A percentile compares a stretch with the other conserved stretches of the same genome.
Conservation (phyloP, 2,329 filamentous ascomycete species). For the Xylariales sp. region DNA sequence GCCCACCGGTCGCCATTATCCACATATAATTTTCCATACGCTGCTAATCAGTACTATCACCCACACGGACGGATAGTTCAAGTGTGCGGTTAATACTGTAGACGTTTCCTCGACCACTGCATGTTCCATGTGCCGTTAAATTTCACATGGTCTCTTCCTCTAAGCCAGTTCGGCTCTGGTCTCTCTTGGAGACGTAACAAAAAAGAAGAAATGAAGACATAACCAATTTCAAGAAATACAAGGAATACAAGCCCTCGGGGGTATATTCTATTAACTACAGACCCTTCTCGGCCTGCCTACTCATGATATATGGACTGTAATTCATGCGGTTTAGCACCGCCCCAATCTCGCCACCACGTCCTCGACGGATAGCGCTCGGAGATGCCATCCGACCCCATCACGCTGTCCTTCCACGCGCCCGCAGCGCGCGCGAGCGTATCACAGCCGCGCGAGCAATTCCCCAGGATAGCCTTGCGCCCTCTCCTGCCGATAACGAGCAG, state of each 20-base stretch:
- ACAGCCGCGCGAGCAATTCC: constrained; percentile 20
- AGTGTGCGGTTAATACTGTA: no score
- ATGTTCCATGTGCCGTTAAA: no score
- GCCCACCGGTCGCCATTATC: no score
- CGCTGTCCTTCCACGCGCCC: constrained; percentile 3
- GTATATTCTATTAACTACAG: constrained; percentile 19
- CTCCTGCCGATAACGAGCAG: constrained; percentile 26
- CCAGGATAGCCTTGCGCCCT: constrained; percentile 25
- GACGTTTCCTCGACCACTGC: no score
- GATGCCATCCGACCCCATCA: background rate
- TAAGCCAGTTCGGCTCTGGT: no score
- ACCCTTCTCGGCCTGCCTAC: background rate
- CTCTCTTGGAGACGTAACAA: no score
- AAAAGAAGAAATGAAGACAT: no score
- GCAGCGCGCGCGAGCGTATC: constrained; percentile 12
- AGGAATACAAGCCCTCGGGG: background rate
- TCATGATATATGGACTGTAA: constrained; percentile 36
- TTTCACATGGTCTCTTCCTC: no score
- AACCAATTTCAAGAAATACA: no score
- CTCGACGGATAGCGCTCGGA: background rate
- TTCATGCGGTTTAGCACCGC: constrained; percentile 34
- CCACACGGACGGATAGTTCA: no score
- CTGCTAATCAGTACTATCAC: no score
- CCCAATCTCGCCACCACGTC: constrained; percentile 32
- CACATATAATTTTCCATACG: no score